A percentile compares a stretch with the other conserved stretches of the same genome.
Conservation (phyloP, 768 basidiomycete genomes). For the Dacryopinax spathularia region DNA sequence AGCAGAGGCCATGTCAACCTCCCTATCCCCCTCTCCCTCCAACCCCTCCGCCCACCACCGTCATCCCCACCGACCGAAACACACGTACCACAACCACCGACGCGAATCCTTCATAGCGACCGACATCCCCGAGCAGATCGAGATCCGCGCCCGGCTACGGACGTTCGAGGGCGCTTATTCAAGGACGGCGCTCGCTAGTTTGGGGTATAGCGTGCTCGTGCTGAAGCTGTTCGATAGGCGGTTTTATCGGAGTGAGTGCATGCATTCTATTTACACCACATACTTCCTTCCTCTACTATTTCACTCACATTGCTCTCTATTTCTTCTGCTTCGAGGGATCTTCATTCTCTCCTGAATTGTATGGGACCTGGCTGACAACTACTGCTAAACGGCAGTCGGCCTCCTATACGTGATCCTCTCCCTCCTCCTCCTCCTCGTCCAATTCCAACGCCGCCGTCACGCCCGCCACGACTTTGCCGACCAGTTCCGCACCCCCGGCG, state of each 20-base stretch:
- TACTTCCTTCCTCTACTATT: conserved; percentile 1
- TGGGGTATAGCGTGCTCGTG: conserved; percentile 60
- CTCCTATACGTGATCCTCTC: conserved; percentile 33
- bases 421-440: conserved; percentile 39
- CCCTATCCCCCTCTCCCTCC: not conserved
- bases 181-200: conserved; percentile 55
- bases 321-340: not conserved
- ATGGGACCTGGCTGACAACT: not conserved
- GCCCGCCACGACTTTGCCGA: conserved; percentile 71
- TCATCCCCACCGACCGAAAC: not conserved
- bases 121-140: conserved; percentile 25
- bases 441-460: conserved; percentile 48
- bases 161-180: conserved; percentile 76
- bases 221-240: conserved; percentile 62
- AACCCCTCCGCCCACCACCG: not conserved
- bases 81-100: not conserved
- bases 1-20: not conserved
- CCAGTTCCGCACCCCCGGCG: conserved; percentile 24
- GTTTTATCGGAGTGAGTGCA: conserved; percentile 53
- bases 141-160: conserved; percentile 63
- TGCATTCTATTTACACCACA: not conserved
- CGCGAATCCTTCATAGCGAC: not conserved
- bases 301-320: not conserved
- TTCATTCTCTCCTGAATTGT: conserved; percentile 16
- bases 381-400: conserved; percentile 15